Evolutionary conservation across 2,329 filamentous ascomycete species (phyloP).

Genomic region (Ophiosphaerella korrae): DNA sequence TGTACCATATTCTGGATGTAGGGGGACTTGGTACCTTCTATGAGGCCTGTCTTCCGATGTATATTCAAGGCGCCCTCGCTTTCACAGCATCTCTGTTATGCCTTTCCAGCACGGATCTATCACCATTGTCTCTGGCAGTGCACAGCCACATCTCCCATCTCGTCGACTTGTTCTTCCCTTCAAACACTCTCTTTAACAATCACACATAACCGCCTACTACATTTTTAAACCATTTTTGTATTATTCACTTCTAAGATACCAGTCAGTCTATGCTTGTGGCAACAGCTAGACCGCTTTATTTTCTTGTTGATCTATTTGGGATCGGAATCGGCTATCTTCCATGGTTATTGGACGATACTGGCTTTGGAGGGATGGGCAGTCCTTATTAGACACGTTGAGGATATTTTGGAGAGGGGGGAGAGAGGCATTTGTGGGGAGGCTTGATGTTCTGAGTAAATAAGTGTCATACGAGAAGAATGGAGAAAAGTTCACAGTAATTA

Average conservation of each 20-base stretch:
- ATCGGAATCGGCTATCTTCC: conserved; percentile 9
- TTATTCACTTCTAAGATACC: conserved; percentile 50
- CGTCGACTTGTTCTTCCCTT: conserved; percentile 34
- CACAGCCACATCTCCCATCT: conserved; percentile 21
- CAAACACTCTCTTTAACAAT: conserved; percentile 43
- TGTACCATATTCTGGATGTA: conserved; percentile 37
- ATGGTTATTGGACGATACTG: conserved; percentile 19
- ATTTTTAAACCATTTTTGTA: conserved; percentile 34
- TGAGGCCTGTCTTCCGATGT: conserved; percentile 20
- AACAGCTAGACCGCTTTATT: conserved; percentile 43
- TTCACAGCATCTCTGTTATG: conserved; percentile 10
- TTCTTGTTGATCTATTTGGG: conserved; percentile 25
- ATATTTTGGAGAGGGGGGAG: conserved; percentile 5
- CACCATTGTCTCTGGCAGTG: conserved; percentile 19
- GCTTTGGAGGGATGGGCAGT: conserved; percentile 23
- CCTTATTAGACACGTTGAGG: conserved; percentile 25
- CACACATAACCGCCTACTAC: conserved; percentile 37
- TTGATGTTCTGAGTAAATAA: conserved; percentile 35
- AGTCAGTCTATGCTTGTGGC: conserved; percentile 44
- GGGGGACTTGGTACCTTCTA: conserved; percentile 6
- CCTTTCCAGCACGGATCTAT: conserved; percentile 8
- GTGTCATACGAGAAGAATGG: conserved; percentile 29
- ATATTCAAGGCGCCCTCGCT: conserved; percentile 17
- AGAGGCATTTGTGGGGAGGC: conserved; percentile 35
- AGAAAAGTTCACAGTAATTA: conserved; percentile 28